A percentile compares a stretch with the other conserved stretches of the same genome.
Evolutionary conservation across 1,139 yeast genomes (phyloP).

Genomic region (Sugiyamaella xylanicola): DNA sequence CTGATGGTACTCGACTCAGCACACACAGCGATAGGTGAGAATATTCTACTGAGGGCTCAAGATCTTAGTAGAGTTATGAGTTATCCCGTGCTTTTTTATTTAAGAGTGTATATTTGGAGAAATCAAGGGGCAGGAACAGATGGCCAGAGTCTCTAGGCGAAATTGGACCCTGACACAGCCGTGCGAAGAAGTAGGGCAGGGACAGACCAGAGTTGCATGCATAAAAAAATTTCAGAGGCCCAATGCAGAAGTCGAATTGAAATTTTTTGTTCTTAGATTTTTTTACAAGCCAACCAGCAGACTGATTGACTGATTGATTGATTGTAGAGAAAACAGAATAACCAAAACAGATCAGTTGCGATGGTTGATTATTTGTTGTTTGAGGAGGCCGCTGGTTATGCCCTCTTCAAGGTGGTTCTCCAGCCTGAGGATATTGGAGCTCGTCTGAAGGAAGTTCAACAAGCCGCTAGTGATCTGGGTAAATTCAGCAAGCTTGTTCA

Average conservation of each 20-base stretch:
- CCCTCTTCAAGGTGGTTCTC: conserved; percentile 87
- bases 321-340: conserved; percentile 46
- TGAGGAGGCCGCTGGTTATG: conserved; percentile 99
- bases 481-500: conserved; percentile 91
- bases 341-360: conserved; percentile 33
- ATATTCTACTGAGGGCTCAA: too few species aligned
- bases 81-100: too few species aligned
- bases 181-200: conserved; percentile 1
- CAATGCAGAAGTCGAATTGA: neutral
- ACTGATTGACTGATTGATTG: neutral
- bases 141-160: too few species aligned
- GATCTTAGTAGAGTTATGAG: too few species aligned
- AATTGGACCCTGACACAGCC: neutral
- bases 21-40: too few species aligned
- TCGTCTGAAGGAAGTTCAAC: conserved; percentile 91
- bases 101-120: too few species aligned
- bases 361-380: conserved; percentile 84
- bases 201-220: neutral
- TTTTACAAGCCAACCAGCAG: conserved; percentile 2
- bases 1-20: too few species aligned
- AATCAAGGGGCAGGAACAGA: too few species aligned
- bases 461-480: conserved; percentile 82
- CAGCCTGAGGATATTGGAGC: conserved; percentile 96
- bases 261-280: conserved; percentile 17
- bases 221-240: conserved; percentile 4